Evolutionary conservation across 1,284 basidiomycete species (phyloP), one percentile per base, ranked within the genome.

Genomic region (Heterobasidion annosum): DNA sequence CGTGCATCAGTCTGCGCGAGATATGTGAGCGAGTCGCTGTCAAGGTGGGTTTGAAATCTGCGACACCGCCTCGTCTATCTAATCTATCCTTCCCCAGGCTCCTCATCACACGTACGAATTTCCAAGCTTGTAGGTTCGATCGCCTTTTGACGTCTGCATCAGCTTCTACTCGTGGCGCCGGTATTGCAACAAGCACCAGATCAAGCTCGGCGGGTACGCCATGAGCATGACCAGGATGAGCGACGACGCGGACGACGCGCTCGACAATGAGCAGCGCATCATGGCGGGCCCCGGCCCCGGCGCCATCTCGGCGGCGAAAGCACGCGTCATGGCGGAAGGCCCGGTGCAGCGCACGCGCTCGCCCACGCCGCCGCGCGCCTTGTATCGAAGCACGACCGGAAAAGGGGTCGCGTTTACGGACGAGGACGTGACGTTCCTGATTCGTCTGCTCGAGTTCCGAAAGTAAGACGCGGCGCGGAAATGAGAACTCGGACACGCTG

Each of bases 151-250:
- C 54, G 40, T 42, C 55, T 19, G 15, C 15, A 12, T 57, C 4
- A 89, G 86, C n/a, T 91, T 91, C 65, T 91, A 89, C 65, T 90
- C 88, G 0, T 91, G 88, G 88, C 78, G 88, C 42, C 79, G 88
- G 50, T 91, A 90, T 63, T 91, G 88, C 69, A 91, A 91, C 64
- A 91, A 91, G 63, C 88, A 91, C 64, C 86, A 90, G 65, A 91
- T 91, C 53, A 81, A 86, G 15, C 74, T 91, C 0, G 86, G 87
- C 32, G 87, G 88, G 1, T 91, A 91, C 62, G 72, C 79, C 7
- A 91, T 91, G 88, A 82, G 75, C 5, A 61, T 58, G 4, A 35
- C 9, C 33, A 33, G 32, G 3, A n/a, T n/a, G 15, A 35, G 9
- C 34, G 65, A 66, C 8, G 61, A 49, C 2, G 53, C 54, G 12